A percentile compares a stretch with the other conserved stretches of the same genome.
These are phyloP conservation scores for Boletus subparvulus DNA, from an alignment of 768 basidiomycete species.

Conservation along the genomic window DNA sequence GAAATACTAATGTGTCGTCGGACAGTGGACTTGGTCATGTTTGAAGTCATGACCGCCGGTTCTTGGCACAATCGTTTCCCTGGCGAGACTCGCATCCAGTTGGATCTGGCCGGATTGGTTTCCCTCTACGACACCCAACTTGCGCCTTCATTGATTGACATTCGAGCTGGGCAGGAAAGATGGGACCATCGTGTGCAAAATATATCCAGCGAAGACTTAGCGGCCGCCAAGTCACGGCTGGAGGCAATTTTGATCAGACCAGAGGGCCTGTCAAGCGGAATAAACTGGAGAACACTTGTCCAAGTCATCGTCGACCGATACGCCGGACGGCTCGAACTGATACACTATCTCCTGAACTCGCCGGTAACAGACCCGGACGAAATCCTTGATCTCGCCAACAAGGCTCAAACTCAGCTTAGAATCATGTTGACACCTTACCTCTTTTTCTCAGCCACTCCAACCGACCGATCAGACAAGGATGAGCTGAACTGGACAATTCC, in stretches of 20 bases:
- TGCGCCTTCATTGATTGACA: slow-evolving; percentile 29
- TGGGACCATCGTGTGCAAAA: slow-evolving; percentile 31
- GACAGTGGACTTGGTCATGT: neutral
- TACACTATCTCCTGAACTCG: slow-evolving; percentile 22
- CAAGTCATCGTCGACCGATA: slow-evolving; percentile 34
- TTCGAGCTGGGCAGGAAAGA: slow-evolving; percentile 26
- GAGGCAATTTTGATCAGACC: slow-evolving; percentile 13
- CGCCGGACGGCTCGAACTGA: slow-evolving; percentile 30
- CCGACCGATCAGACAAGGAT: neutral
- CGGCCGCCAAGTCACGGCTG: slow-evolving; percentile 2
- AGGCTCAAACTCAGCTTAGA: slow-evolving; percentile 25
- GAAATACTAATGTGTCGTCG: neutral
- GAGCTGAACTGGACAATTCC: slow-evolving; percentile 30
- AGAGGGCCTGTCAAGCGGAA: slow-evolving; percentile 20
- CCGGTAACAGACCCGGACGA: neutral
- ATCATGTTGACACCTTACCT: slow-evolving; percentile 33
- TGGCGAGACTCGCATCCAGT: slow-evolving; percentile 34
- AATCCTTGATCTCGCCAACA: slow-evolving; percentile 7
- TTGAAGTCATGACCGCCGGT: slow-evolving; percentile 17
- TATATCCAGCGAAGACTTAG: slow-evolving; percentile 27
- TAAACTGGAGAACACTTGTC: slow-evolving; percentile 36
- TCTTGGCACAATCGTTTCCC: slow-evolving; percentile 37
- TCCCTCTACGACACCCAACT: slow-evolving; percentile 39
- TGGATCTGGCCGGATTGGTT: slow-evolving; percentile 35
- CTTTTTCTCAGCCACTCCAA: slow-evolving; percentile 11